Percentiles rank a stretch among this genome's conserved stretches.
Conservation (phyloP, 2,329 filamentous ascomycete genomes). For the Nemania sp. region DNA sequence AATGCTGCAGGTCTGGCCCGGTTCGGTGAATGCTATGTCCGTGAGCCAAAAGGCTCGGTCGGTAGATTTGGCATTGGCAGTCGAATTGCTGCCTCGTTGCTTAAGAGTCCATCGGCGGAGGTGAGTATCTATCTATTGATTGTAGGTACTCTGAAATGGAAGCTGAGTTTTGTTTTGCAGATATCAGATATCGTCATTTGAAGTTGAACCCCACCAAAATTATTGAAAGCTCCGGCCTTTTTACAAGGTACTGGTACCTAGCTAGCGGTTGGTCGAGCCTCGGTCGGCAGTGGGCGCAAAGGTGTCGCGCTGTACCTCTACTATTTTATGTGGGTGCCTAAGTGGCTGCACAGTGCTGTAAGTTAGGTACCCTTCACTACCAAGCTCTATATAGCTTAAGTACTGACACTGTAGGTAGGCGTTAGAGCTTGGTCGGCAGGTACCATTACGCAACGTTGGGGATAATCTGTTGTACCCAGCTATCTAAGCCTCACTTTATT, state of each 20-base stretch:
- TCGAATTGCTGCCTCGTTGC: conserved; percentile 13
- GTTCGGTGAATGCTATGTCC: conserved; percentile 29
- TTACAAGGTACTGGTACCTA: not conserved
- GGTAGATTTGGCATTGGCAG: conserved; percentile 48
- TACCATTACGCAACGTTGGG: conserved; percentile 30
- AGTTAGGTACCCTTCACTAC: conserved; percentile 1
- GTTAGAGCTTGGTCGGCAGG: not conserved
- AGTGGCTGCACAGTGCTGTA: not conserved
- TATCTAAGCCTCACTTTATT: conserved; percentile 34
- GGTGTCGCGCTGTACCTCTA: not conserved
- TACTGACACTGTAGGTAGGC: not conserved
- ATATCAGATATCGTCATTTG: not conserved
- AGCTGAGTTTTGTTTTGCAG: not conserved
- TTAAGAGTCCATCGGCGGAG: conserved; percentile 24
- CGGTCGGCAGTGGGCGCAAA: not conserved
- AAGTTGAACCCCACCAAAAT: conserved; percentile 22
- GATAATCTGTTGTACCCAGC: conserved; percentile 11
- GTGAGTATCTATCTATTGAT: not conserved
- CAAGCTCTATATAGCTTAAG: not conserved
- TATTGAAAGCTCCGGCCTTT: conserved; percentile 9
- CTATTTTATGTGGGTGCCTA: no score
- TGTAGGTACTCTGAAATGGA: not conserved
- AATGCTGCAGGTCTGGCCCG: conserved; percentile 7
- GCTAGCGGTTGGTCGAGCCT: not conserved
- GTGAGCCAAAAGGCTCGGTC: conserved; percentile 52